Percentiles rank a stretch among this genome's conserved stretches.
Evolutionary conservation across 106 monocot species (phyloP).

Genomic region (Triglochin maritima): DNA sequence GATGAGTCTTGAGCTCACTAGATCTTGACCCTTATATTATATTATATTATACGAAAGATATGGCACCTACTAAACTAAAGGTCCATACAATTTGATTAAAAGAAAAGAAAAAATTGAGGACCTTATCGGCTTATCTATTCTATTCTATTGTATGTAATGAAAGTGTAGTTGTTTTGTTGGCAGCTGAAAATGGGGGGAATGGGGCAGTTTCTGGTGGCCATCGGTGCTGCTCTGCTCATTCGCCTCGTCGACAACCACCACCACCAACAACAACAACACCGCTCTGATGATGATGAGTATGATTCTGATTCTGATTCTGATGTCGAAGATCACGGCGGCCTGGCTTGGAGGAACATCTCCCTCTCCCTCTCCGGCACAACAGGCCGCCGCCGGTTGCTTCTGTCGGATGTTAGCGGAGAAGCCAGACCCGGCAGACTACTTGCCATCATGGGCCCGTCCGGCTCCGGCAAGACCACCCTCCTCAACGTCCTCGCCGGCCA

Average conservation of each 20-base stretch:
- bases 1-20: too few species aligned
- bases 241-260: background rate
- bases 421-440: constrained; percentile 87
- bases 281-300: background rate
- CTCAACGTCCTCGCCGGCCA: constrained; percentile 96
- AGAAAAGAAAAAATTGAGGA: too few species aligned
- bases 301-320: background rate
- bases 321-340: constrained; percentile 39
- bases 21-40: too few species aligned
- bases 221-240: background rate
- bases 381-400: too few species aligned
- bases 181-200: background rate
- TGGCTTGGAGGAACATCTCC: too few species aligned
- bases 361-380: too few species aligned
- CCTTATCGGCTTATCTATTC: background rate
- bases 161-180: background rate
- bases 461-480: constrained; percentile 95
- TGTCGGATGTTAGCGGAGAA: constrained; percentile 78
- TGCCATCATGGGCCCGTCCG: constrained; percentile 95
- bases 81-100: too few species aligned
- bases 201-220: background rate
- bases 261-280: background rate
- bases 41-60: too few species aligned
- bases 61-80: too few species aligned
- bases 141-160: background rate